Evolutionary conservation across 1,284 basidiomycete species (phyloP).

Genomic region (Ceratobasidium sp.): DNA sequence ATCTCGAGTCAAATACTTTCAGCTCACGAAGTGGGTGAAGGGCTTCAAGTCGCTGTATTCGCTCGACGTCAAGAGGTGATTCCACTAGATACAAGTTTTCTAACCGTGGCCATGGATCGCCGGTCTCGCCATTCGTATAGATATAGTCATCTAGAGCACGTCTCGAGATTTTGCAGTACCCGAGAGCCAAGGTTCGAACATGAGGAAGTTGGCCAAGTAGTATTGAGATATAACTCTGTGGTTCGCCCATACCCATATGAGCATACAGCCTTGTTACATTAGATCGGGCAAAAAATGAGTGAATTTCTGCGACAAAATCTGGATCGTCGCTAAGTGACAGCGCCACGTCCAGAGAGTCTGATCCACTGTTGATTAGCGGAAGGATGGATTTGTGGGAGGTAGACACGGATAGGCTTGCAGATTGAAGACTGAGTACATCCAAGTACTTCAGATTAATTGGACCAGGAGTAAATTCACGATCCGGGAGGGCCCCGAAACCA

Average conservation of each 20-base stretch:
- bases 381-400: background rate
- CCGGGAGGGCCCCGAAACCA: background rate
- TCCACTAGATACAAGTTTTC: background rate
- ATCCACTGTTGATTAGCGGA: background rate
- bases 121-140: background rate
- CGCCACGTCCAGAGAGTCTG: background rate
- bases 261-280: background rate
- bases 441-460: background rate
- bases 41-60: background rate
- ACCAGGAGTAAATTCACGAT: background rate
- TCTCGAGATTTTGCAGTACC: background rate
- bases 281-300: background rate
- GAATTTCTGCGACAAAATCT: background rate
- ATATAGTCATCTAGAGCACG: background rate
- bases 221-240: background rate
- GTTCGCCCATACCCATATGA: too few relatives aligned
- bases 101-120: slow-evolving; percentile 7
- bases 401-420: background rate
- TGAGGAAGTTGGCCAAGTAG: background rate
- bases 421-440: background rate
- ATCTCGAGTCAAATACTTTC: too few relatives aligned
- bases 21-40: background rate
- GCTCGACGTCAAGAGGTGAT: background rate
- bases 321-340: background rate
- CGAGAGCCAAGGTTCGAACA: background rate